Conservation (phyloP, 495 filamentous ascomycete genomes). For the Podospora didyma region DNA sequence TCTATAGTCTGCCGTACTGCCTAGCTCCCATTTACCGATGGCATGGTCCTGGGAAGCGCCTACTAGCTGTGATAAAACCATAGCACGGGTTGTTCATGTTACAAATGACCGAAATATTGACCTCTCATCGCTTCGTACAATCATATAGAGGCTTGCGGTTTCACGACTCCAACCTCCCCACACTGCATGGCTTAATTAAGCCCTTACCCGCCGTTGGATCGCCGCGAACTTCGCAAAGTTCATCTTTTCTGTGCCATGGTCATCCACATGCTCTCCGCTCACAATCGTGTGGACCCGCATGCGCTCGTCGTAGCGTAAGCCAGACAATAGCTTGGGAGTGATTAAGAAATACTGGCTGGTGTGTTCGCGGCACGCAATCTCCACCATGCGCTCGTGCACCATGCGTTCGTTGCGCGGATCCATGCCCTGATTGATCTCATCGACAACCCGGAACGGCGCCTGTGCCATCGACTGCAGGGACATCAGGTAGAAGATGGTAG, state of each 20-base stretch:
- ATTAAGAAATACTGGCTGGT: constrained; percentile 87
- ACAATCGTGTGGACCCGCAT: constrained; percentile 95
- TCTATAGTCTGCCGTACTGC: no score
- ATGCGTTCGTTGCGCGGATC: constrained; percentile 96
- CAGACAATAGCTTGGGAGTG: constrained; percentile 90
- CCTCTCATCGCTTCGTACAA: no score
- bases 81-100: no score
- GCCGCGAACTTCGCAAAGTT: constrained; percentile 52
- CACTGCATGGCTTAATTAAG: background rate
- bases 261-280: constrained; percentile 76
- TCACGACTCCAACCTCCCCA: no score
- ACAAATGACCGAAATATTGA: no score
- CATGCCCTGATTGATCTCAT: constrained; percentile 99
- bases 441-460: constrained; percentile 97
- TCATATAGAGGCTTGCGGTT: no score
- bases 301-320: constrained; percentile 76
- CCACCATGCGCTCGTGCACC: constrained; percentile 94
- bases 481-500: constrained; percentile 99
- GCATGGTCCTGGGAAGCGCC: no score
- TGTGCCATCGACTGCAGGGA: constrained; percentile 90
- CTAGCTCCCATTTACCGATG: no score
- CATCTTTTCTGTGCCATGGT: constrained; percentile 51
- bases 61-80: no score
- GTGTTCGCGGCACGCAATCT: constrained; percentile 77
- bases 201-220: constrained; percentile 37